Evolutionary conservation across 495 filamentous ascomycete genomes (phyloP).

Genomic region (Aspergillus egyptiacus): DNA sequence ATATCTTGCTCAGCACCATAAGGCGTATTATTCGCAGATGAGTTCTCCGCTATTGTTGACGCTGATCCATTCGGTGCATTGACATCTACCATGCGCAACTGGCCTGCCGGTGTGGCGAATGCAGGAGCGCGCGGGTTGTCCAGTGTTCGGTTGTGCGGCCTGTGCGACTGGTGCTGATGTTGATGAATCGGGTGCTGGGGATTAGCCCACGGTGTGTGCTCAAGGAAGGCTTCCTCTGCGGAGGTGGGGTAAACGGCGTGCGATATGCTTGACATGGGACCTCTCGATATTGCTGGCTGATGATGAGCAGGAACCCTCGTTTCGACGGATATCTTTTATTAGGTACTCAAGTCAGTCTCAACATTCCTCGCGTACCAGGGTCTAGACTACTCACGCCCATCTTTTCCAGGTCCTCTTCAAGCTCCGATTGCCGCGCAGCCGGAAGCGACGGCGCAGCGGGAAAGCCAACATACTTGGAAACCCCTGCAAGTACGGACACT

Average conservation of each 20-base stretch:
- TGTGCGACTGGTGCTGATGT: slow-evolving; percentile 35
- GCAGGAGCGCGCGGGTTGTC: slow-evolving; percentile 32
- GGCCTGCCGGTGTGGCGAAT: slow-evolving; percentile 47
- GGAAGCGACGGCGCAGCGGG: slow-evolving; percentile 84
- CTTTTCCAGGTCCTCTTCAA: slow-evolving; percentile 80
- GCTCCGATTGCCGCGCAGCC: slow-evolving; percentile 61
- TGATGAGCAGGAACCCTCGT: slow-evolving; percentile 23
- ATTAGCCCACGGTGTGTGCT: slow-evolving; percentile 83
- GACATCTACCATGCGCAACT: slow-evolving; percentile 47
- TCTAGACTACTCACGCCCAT: slow-evolving; percentile 68
- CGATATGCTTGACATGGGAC: slow-evolving; percentile 33
- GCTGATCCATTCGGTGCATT: slow-evolving; percentile 50
- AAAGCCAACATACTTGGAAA: slow-evolving; percentile 92
- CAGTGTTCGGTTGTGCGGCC: slow-evolving; percentile 28
- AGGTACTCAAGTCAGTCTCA: background rate
- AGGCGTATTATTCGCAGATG: slow-evolving; percentile 43
- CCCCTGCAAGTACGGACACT: slow-evolving; percentile 80
- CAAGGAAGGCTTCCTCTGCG: slow-evolving; percentile 76
- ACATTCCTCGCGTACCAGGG: no score
- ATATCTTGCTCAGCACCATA: slow-evolving; percentile 40
- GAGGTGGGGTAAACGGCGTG: slow-evolving; percentile 41
- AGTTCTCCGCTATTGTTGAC: slow-evolving; percentile 51
- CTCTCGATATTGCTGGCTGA: slow-evolving; percentile 23
- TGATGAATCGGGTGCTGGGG: slow-evolving; percentile 74
- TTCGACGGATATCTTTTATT: slow-evolving; percentile 39